Evolutionary conservation across 257 asterid species (phyloP).

Genomic region (Craterostigma plantagineum): DNA sequence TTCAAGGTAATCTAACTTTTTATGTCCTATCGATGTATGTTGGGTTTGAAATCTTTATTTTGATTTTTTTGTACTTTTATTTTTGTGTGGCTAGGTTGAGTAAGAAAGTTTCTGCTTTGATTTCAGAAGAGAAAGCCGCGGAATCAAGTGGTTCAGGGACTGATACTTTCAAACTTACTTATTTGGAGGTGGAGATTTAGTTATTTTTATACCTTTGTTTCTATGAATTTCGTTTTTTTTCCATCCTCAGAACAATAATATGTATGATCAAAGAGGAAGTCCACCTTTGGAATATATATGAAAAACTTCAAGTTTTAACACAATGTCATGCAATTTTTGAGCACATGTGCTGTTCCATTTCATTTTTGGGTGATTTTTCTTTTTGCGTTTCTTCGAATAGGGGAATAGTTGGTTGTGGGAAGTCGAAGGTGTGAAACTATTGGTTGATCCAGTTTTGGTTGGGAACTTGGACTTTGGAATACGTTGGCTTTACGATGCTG

Average conservation of each 20-base stretch:
- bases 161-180: slow-evolving; percentile 57
- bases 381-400: slow-evolving; percentile 15
- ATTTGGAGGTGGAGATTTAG: slow-evolving; percentile 62
- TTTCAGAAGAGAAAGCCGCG: slow-evolving; percentile 35
- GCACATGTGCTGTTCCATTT: too few relatives aligned
- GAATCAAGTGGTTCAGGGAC: slow-evolving; percentile 27
- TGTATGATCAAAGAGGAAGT: not conserved
- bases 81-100: slow-evolving; percentile 18
- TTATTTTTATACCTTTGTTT: slow-evolving; percentile 1
- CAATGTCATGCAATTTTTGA: too few relatives aligned
- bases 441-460: slow-evolving; percentile 95
- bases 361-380: not conserved
- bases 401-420: slow-evolving; percentile 97
- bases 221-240: not conserved
- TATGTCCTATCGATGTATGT: too few relatives aligned
- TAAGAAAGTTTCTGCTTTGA: slow-evolving; percentile 28
- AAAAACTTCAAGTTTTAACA: too few relatives aligned
- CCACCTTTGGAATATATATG: not conserved
- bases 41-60: slow-evolving; percentile 4
- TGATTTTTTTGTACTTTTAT: slow-evolving; percentile 7
- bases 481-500: slow-evolving; percentile 87
- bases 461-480: slow-evolving; percentile 93
- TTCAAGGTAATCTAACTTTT: too few relatives aligned
- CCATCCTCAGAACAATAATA: not conserved
- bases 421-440: slow-evolving; percentile 57